Conservation (phyloP, 192 early-diverging fungal genomes). For the Entophlyctis helioformis region DNA sequence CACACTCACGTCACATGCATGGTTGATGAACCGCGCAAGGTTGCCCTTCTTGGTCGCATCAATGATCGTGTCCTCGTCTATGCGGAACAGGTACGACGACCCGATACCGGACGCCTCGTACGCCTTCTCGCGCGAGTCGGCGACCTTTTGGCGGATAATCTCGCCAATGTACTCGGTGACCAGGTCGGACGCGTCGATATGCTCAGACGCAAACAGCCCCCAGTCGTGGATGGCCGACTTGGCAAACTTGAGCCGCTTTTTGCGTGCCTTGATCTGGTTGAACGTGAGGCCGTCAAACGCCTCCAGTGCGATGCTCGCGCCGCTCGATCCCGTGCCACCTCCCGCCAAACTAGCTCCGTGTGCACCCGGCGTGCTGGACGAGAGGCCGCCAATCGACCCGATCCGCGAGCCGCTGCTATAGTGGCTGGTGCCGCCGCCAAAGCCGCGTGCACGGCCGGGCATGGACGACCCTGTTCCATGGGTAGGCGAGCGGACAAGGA, state of each 20-base stretch:
- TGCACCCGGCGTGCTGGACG: no score
- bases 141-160: slow-evolving; percentile 84
- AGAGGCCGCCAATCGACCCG: no score
- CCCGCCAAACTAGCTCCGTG: no score
- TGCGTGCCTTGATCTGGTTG: slow-evolving; percentile 84
- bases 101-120: slow-evolving; percentile 94
- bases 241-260: slow-evolving; percentile 82
- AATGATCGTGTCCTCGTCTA: slow-evolving; percentile 90
- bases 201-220: slow-evolving; percentile 93
- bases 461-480: no score
- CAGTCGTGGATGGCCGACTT: slow-evolving; percentile 95
- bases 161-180: slow-evolving; percentile 99
- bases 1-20: slow-evolving; percentile 78
- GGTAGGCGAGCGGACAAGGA: no score
- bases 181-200: slow-evolving; percentile 87
- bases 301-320: no score
- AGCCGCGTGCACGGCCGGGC: no score
- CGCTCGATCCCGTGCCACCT: no score
- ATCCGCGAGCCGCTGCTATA: no score
- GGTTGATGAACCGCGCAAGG: slow-evolving; percentile 96
- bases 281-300: slow-evolving; percentile 85
- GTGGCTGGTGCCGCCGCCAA: no score
- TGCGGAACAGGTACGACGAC: slow-evolving; percentile 84
- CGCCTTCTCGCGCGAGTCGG: slow-evolving; percentile 84
- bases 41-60: slow-evolving; percentile 98